These are phyloP conservation scores for Eucalyptus cloeziana DNA, from an alignment of 345 rosid genomes.

Conservation along the genomic window DNA sequence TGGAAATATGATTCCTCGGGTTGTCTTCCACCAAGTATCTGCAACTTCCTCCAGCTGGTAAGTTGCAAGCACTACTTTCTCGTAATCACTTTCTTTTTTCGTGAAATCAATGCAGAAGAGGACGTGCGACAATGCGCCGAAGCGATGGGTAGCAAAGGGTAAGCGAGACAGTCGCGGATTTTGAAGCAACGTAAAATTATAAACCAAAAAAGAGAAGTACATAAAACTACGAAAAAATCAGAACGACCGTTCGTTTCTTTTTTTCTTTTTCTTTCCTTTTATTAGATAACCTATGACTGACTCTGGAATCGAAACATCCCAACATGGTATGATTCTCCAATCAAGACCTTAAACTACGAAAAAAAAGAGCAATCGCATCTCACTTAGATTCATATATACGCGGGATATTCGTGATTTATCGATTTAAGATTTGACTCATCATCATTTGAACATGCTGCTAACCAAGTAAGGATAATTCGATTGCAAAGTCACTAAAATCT, in stretches of 20 bases:
- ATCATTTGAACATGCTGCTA: background rate
- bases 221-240: too few species aligned
- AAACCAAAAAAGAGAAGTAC: background rate
- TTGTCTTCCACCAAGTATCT: too few species aligned
- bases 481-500: background rate
- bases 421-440: background rate
- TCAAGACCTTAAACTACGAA: background rate
- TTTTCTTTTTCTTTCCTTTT: background rate
- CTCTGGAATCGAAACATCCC: background rate
- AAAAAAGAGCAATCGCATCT: background rate
- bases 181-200: background rate
- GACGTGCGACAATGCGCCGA: background rate
- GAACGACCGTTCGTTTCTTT: too few species aligned
- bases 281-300: too few species aligned
- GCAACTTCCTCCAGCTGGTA: too few species aligned
- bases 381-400: background rate
- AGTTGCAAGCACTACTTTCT: too few species aligned
- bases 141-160: background rate
- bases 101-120: background rate
- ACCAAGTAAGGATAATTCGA: background rate
- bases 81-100: background rate
- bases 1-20: too few species aligned
- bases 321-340: background rate
- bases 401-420: background rate
- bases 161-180: too few species aligned